Percentiles rank a stretch among this genome's conserved stretches.
Conservation (phyloP, 371 early-diverging fungal species). For the Saksenaea oblongispora region DNA sequence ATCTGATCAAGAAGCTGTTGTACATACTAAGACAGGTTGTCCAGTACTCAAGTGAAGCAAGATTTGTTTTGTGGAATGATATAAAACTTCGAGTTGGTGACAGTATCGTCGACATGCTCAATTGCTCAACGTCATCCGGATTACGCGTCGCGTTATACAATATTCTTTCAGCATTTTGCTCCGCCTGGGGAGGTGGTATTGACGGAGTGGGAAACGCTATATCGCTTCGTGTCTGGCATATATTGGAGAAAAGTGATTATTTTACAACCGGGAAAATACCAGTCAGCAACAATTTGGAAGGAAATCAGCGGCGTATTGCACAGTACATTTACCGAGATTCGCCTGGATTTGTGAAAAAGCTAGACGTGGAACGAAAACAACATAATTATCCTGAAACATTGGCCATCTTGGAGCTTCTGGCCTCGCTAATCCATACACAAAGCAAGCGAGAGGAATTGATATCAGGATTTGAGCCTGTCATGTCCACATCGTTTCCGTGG, state of each 20-base stretch:
- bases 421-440: constrained; percentile 69
- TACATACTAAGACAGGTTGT: constrained; percentile 34
- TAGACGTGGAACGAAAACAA: constrained; percentile 39
- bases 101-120: constrained; percentile 24
- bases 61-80: constrained; percentile 21
- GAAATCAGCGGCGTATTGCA: not conserved
- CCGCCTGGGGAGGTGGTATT: constrained; percentile 32
- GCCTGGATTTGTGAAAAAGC: constrained; percentile 11
- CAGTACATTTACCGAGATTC: constrained; percentile 7
- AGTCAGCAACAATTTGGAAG: not conserved
- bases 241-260: constrained; percentile 27
- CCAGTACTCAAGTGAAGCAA: constrained; percentile 22
- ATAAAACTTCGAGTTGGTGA: constrained; percentile 9
- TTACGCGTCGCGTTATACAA: constrained; percentile 25
- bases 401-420: constrained; percentile 73
- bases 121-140: constrained; percentile 24
- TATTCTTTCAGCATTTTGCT: constrained; percentile 32
- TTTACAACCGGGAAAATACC: constrained; percentile 20
- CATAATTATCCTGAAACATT: constrained; percentile 82
- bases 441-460: constrained; percentile 26
- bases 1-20: constrained; percentile 19
- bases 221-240: constrained; percentile 27
- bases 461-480: constrained; percentile 21
- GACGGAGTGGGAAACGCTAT: constrained; percentile 22
- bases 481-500: constrained; percentile 55